Conservation (phyloP, 176 grass and related monocot species). For the Urochloa ruziziensis region DNA sequence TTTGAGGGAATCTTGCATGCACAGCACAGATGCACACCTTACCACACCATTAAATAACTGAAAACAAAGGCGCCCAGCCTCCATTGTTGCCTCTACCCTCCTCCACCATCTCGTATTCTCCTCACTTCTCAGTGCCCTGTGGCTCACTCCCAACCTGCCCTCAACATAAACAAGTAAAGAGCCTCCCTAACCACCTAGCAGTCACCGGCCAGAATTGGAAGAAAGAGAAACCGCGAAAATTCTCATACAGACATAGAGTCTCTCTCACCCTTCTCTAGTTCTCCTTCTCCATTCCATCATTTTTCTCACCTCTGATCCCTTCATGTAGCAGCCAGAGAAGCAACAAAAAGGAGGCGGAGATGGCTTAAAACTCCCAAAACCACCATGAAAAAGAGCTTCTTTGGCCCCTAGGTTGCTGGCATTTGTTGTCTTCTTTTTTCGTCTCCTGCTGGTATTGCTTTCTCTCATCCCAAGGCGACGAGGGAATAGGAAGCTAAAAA, state of each 20-base stretch:
- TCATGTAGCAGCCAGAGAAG: conserved; percentile 16
- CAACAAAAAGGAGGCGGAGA: not conserved
- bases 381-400: conserved; percentile 37
- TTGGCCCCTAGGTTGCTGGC: conserved; percentile 28
- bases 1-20: conserved; percentile 35
- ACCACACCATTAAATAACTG: conserved; percentile 31
- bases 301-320: not conserved
- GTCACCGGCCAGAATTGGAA: not conserved
- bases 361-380: conserved; percentile 19
- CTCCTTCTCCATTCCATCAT: not conserved
- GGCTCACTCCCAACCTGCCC: conserved; percentile 31
- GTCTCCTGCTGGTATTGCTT: not conserved
- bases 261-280: conserved; percentile 3
- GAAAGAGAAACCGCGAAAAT: not conserved
- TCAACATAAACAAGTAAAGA: conserved; percentile 24
- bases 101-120: conserved; percentile 4
- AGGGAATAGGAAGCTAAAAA: conserved; percentile 4
- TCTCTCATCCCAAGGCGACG: conserved; percentile 31
- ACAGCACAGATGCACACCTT: conserved; percentile 30
- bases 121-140: not conserved
- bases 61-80: conserved; percentile 38
- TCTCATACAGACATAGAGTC: not conserved
- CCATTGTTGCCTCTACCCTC: conserved; percentile 12
- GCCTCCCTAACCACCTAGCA: conserved; percentile 8
- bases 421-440: conserved; percentile 33